phyloP scores from a whole-genome alignment of 2,329 filamentous ascomycete species.

The Botrytis tulipae region DNA sequence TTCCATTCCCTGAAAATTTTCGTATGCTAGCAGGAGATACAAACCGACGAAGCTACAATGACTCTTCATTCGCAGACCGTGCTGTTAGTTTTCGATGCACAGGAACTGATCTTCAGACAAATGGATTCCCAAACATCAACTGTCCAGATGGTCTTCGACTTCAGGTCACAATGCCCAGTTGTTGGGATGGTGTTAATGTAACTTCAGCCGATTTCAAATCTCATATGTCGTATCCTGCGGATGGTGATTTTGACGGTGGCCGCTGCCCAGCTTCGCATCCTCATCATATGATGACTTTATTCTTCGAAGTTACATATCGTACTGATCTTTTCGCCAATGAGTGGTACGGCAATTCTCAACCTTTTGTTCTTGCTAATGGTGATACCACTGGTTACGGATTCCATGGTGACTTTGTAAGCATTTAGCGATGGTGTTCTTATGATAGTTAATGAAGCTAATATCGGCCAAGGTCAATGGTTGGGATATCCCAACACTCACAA shows the following conservation, averaged over 20 bases:
- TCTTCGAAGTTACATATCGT: slow-evolving; percentile 59
- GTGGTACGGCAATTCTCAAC: slow-evolving; percentile 56
- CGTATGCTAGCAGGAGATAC: slow-evolving; percentile 47
- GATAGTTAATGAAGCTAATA: neutral
- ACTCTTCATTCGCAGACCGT: slow-evolving; percentile 14
- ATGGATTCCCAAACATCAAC: slow-evolving; percentile 52
- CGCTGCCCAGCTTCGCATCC: slow-evolving; percentile 52
- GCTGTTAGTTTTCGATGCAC: slow-evolving; percentile 52
- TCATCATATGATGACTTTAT: slow-evolving; percentile 55
- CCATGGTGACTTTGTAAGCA: slow-evolving; percentile 21
- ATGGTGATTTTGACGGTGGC: slow-evolving; percentile 42
- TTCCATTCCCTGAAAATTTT: slow-evolving; percentile 41
- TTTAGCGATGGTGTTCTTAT: neutral
- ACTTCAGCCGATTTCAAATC: slow-evolving; percentile 55
- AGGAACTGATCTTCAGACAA: slow-evolving; percentile 45
- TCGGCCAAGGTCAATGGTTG: slow-evolving; percentile 15
- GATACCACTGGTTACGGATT: slow-evolving; percentile 22
- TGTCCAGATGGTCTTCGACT: slow-evolving; percentile 53
- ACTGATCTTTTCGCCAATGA: slow-evolving; percentile 56
- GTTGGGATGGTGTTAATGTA: slow-evolving; percentile 60
- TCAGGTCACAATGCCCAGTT: slow-evolving; percentile 56
- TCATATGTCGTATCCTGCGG: slow-evolving; percentile 53
- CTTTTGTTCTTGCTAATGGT: slow-evolving; percentile 20
- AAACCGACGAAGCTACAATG: slow-evolving; percentile 18
- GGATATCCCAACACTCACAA: slow-evolving; percentile 17